These are phyloP conservation scores for Alternaria metachromatica DNA, from an alignment of 2,329 filamentous ascomycete genomes.

Conservation along the genomic window DNA sequence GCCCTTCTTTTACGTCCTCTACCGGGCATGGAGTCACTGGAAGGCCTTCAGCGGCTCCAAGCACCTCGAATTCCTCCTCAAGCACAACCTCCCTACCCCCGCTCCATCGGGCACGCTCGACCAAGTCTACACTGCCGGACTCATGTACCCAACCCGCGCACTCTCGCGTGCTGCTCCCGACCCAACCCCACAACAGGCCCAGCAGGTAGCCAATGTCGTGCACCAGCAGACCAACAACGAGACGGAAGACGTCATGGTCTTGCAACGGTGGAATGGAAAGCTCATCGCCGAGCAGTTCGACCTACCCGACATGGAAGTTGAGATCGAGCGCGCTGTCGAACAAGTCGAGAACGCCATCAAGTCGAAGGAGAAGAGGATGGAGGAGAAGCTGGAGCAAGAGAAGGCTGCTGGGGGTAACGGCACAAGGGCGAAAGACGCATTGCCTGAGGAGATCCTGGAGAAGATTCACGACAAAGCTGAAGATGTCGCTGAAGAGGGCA, in stretches of 20 bases:
- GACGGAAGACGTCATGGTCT: constrained; percentile 56
- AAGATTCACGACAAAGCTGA: constrained; percentile 35
- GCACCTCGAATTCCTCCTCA: constrained; percentile 81
- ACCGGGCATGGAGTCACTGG: constrained; percentile 70
- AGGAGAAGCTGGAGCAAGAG: constrained; percentile 49
- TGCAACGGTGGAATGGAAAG: constrained; percentile 59
- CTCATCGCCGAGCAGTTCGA: constrained; percentile 58
- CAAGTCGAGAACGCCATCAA: constrained; percentile 57
- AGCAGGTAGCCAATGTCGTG: constrained; percentile 48
- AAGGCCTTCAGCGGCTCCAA: constrained; percentile 79
- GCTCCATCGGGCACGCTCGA: constrained; percentile 74
- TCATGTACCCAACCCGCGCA: constrained; percentile 53
- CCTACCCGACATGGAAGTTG: constrained; percentile 60
- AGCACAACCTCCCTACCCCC: constrained; percentile 72
- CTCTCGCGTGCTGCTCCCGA: constrained; percentile 48
- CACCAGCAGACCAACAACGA: constrained; percentile 50
- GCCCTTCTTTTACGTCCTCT: constrained; percentile 94
- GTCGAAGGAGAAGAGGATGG: constrained; percentile 42
- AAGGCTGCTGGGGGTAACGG: constrained; percentile 33
- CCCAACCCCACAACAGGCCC: constrained; percentile 48
- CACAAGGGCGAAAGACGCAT: constrained; percentile 35
- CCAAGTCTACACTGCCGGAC: constrained; percentile 69
- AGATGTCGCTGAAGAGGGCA: constrained; percentile 24
- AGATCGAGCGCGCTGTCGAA: constrained; percentile 60
- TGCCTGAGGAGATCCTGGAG: constrained; percentile 37